Base-by-base conservation (phyloP, 106 monocot species). In the Dendrobium catenatum region DNA sequence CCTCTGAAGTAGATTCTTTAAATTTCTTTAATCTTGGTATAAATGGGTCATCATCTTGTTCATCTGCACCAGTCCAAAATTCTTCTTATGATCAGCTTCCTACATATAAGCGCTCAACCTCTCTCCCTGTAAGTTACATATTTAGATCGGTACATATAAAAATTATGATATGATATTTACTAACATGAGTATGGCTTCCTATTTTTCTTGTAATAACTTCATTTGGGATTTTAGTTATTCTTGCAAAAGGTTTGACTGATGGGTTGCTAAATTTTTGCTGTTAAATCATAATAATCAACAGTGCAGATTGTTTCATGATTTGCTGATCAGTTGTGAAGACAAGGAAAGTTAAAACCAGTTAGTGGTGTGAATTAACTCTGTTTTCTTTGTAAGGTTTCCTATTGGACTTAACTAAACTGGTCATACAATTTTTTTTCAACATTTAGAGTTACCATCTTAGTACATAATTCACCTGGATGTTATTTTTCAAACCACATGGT, bases 81-180 rank as follows among this genome's bases (percentile, higher is more conserved):
- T 1, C 33, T 11, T 70, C 13, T 70, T 11, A 37, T 37, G 70
- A 70, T 33, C 31, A 70, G 37, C 13, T 31, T 70, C 70, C 70
- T 37, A 16, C 15, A 37, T 31, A 20, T 15, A 70, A 70, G 33
- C 70, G 70, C 10, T 70, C 70, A 7, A 70, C 37, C 4, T 70
- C 70, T 31, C 70, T 70, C 33, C 70, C 70, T 70, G 70, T 70
- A 70, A 70, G 70, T 61, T 61, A 24, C 61, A 61, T 61, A n/a
- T 61, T 20, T n/a, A 6, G 61, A 61, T 61, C 1, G n/a, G n/a
- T 22, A 61, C 61, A 22, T 61, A 61, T 61, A 22, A 0, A 61
- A 22, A 20, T 22, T 61, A 22, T 2, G n/a, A n/a, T 22, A 61
- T 22, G 19, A 20, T 61, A 20, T 8, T 61, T 22, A 61, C 20